Evolutionary conservation across 495 filamentous ascomycete genomes (phyloP).

Genomic region (Podospora comata): DNA sequence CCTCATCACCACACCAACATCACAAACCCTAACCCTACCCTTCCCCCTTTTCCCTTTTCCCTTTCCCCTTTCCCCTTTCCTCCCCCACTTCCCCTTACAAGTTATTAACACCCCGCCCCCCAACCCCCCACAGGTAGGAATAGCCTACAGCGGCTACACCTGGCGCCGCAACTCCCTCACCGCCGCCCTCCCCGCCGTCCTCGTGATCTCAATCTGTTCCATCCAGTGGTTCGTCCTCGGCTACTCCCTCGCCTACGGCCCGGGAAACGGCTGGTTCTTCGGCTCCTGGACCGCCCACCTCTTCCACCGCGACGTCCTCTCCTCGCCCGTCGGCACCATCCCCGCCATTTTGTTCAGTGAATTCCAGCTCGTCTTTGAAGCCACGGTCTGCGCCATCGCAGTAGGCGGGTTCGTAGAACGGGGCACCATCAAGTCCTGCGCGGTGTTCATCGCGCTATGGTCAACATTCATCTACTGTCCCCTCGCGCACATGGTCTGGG

Average conservation of each 20-base stretch:
- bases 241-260: conserved; percentile 30
- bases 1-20: background rate
- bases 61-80: too few relatives aligned
- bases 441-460: conserved; percentile 27
- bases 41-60: too few relatives aligned
- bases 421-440: conserved; percentile 23
- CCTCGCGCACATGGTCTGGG: conserved; percentile 31
- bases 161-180: conserved; percentile 29
- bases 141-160: conserved; percentile 30
- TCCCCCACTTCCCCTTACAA: too few relatives aligned
- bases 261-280: conserved; percentile 28
- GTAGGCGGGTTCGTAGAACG: conserved; percentile 22
- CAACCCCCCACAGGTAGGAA: conserved; percentile 23
- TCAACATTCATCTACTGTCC: conserved; percentile 31
- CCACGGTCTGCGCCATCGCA: conserved; percentile 32
- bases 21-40: too few relatives aligned
- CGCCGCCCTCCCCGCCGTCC: conserved; percentile 27
- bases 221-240: conserved; percentile 32
- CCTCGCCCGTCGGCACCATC: conserved; percentile 30
- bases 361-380: conserved; percentile 32
- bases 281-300: conserved; percentile 23
- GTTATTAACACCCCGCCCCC: background rate
- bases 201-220: conserved; percentile 29
- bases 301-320: conserved; percentile 24
- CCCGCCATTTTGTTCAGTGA: conserved; percentile 31